Evolutionary conservation across 2,329 filamentous ascomycete genomes (phyloP), one percentile per base, ranked within the genome.

Genomic region (Metarhizium robertsii): DNA sequence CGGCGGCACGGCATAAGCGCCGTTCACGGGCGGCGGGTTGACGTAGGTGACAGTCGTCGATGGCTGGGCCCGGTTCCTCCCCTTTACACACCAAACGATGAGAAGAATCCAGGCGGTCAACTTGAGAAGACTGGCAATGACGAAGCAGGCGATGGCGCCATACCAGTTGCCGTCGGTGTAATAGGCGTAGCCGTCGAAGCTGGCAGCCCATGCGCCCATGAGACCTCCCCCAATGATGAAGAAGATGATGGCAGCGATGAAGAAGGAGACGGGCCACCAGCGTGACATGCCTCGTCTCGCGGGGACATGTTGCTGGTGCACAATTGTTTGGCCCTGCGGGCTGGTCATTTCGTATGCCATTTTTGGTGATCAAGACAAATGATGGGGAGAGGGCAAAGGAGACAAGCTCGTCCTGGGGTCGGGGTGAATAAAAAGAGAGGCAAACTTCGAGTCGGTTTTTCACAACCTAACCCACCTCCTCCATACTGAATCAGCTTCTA

Each of bases 61-160:
- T 13, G 42, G 18, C 18, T 25, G 25, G 11, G 49, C 6, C 3
- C 32, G 40, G 38, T 16, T 40, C 29, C 48, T 50, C 14, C 53
- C 32, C 49, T 49, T 50, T 6, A 55, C 30, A 13, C 20, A 38
- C 40, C 42, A 55, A 14, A 55, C 40, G 20, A 55, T 40, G 29
- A 55, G 53, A 2, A 55, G 40, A 43, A 52, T 29, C 53, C 53
- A 55, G n/a, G 40, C 53, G 10, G n/a, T 49, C 13, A 55, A 40
- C 30, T 55, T 52, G 49, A 29, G 45, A 11, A 55, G 18, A 18
- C 53, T 34, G 32, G 48, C 53, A 30, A 55, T 52, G 1, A 11
- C 49, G 48, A 55, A 52, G 20, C 53, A 55, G 29, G 32, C 53
- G 18, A 48, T 32, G n/a, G 40, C 38, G 29, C 53, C 47, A 16